Conservation (phyloP, 495 filamentous ascomycete species). For the Penicillium longicatenatum region DNA sequence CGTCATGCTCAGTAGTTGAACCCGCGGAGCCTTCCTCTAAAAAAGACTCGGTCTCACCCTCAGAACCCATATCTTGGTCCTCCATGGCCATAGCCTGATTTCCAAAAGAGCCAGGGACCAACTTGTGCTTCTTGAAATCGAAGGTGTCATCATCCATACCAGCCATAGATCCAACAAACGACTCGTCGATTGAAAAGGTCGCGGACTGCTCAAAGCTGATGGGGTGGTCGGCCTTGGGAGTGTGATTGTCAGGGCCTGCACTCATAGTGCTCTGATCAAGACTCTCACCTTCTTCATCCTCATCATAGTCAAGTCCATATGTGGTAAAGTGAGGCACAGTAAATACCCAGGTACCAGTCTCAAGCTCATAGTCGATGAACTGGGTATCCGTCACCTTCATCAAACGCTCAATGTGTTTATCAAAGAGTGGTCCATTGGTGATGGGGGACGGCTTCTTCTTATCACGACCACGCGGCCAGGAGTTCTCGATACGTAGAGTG, state of each 20-base stretch:
- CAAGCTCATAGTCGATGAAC: slow-evolving; percentile 74
- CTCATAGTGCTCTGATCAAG: slow-evolving; percentile 59
- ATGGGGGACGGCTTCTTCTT: slow-evolving; percentile 54
- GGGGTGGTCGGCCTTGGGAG: slow-evolving; percentile 49
- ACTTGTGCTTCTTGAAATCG: slow-evolving; percentile 72
- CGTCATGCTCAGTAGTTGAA: slow-evolving; percentile 68
- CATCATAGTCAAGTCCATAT: slow-evolving; percentile 88
- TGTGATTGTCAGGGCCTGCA: slow-evolving; percentile 58
- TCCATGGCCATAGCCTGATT: slow-evolving; percentile 56
- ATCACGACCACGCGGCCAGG: slow-evolving; percentile 77
- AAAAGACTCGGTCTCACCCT: slow-evolving; percentile 69
- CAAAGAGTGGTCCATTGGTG: slow-evolving; percentile 59
- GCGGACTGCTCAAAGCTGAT: slow-evolving; percentile 47
- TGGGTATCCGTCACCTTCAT: slow-evolving; percentile 74
- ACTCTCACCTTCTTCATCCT: slow-evolving; percentile 66
- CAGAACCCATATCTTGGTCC: slow-evolving; percentile 46
- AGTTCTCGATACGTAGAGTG: slow-evolving; percentile 80
- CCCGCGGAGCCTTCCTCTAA: slow-evolving; percentile 86
- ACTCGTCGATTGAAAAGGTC: slow-evolving; percentile 53
- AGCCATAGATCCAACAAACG: slow-evolving; percentile 48
- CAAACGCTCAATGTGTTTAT: slow-evolving; percentile 82
- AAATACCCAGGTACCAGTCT: slow-evolving; percentile 87
- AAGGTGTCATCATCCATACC: slow-evolving; percentile 77
- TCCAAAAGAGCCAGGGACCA: slow-evolving; percentile 79
- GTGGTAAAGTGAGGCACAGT: slow-evolving; percentile 92